Base-by-base conservation (phyloP, 108 stramenopile species). In the Cyclotella sp. region DNA sequence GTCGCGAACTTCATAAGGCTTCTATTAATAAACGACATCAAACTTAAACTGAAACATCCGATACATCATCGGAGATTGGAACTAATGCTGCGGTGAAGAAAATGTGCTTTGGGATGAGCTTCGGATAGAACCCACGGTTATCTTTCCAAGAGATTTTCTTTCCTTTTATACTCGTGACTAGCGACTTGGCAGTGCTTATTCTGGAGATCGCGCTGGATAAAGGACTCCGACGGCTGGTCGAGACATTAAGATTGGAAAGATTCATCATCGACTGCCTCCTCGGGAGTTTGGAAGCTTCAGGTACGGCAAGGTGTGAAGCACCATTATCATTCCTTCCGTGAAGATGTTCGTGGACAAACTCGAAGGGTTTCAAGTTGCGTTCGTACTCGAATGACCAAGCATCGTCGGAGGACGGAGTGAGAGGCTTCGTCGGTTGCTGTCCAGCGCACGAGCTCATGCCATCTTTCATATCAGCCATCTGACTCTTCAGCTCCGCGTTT, bases 401-500 rank as follows among this genome's bases (percentile, higher is more conserved):
- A n/a, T 62, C 39, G 14, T 15, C 19, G 11, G 60, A 19, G 39
- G 34, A 39, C n/a, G 60, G n/a, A 41, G 60, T 34, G 14, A 40
- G 30, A 40, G 60, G 39, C 30, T 40, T 62, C 9, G 39, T 62
- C 4, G 60, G 39, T 11, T 34, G 14, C 39, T 62, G 39, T 19
- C 30, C 60, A 41, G 14, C 29, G 21, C 24, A 22, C 15, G 34
- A 39, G 16, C 60, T 40, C 29, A 62, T 39, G 13, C 60, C 60
- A 62, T 62, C 67, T 51, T 51, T 49, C 67, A 53, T 21, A 52
- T 68, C 52, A 15, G 67, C 67, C 51, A 68, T 28, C 30, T 52
- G 67, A 26, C 55, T 70, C 39, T 62, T 62, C 39, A 70, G 53
- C 34, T 70, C 54, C 34, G 34, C 55, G 47, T 62, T 72, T 46